These are phyloP conservation scores for Tricholoma hemisulphureum DNA, from an alignment of 768 basidiomycete species.

Conservation along the genomic window DNA sequence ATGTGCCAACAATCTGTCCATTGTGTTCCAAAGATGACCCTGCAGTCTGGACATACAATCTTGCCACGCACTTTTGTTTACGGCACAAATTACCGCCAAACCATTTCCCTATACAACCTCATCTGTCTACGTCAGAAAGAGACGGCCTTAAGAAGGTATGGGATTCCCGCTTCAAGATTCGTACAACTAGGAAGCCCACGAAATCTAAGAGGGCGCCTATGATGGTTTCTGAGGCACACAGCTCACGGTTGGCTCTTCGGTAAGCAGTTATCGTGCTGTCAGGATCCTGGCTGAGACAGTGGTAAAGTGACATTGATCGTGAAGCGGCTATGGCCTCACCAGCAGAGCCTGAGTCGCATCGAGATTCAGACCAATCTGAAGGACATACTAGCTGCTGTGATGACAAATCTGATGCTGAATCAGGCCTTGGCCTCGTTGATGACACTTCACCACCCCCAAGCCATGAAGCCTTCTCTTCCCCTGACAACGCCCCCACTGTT, in stretches of 20 bases:
- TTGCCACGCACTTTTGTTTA: background rate
- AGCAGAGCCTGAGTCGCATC: too few species aligned
- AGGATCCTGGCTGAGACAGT: too few species aligned
- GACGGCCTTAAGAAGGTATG: background rate
- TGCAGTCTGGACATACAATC: conserved; percentile 1
- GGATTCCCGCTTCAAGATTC: background rate
- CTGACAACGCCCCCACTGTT: background rate
- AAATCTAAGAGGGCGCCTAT: background rate
- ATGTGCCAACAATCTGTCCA: background rate
- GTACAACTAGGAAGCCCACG: background rate
- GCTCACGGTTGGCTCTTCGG: background rate
- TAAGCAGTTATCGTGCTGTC: background rate
- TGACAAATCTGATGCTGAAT: too few species aligned
- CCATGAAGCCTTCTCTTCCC: background rate
- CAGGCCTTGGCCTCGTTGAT: too few species aligned
- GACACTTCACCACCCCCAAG: too few species aligned
- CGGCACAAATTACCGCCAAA: background rate
- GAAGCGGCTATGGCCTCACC: too few species aligned
- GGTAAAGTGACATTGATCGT: too few species aligned
- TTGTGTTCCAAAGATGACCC: background rate
- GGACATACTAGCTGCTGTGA: too few species aligned
- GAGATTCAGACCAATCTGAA: too few species aligned
- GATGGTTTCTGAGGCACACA: background rate
- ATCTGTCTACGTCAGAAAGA: background rate
- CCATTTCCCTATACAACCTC: background rate